Conservation (phyloP, 2,329 filamentous ascomycete genomes). For the Fonsecaea multimorphosa region DNA sequence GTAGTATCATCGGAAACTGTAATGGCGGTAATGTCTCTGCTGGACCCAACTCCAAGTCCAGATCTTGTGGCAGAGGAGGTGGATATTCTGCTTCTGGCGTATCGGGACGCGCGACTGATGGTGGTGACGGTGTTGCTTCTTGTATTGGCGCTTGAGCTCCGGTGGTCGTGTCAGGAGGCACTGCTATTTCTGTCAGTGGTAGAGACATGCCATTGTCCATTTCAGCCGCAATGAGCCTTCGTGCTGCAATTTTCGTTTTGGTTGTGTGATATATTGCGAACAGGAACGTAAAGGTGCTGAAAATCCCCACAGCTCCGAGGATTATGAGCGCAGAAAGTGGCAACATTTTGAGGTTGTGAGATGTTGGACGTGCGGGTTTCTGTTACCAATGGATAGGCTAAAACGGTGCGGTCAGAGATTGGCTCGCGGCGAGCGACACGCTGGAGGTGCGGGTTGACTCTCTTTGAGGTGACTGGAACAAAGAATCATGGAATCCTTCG, state of each 20-base stretch:
- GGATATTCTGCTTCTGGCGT: constrained; percentile 33
- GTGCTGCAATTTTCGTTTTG: constrained; percentile 13
- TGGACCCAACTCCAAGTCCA: neutral
- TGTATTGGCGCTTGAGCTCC: neutral
- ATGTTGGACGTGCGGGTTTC: neutral
- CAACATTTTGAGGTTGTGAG: constrained; percentile 21
- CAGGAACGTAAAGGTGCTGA: constrained; percentile 23
- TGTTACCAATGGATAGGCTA: neutral
- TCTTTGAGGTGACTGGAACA: constrained; percentile 6
- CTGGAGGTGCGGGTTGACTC: neutral
- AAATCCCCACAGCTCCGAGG: constrained; percentile 22
- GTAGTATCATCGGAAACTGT: neutral
- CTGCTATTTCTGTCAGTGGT: constrained; percentile 17
- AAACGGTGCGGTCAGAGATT: neutral
- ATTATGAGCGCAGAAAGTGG: constrained; percentile 27
- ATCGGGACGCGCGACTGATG: constrained; percentile 1
- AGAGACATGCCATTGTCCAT: constrained; percentile 13
- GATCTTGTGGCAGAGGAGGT: constrained; percentile 24
- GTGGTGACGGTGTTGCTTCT: neutral
- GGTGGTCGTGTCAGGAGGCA: neutral
- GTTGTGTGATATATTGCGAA: constrained; percentile 27
- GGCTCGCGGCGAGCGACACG: neutral
- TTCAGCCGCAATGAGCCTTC: neutral
- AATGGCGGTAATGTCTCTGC: neutral
- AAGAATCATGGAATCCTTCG: neutral